Percentiles rank a stretch among this genome's conserved stretches.
These are phyloP conservation scores for Hyaloscypha variabilis DNA, from an alignment of 495 filamentous ascomycete genomes.

Conservation along the genomic window DNA sequence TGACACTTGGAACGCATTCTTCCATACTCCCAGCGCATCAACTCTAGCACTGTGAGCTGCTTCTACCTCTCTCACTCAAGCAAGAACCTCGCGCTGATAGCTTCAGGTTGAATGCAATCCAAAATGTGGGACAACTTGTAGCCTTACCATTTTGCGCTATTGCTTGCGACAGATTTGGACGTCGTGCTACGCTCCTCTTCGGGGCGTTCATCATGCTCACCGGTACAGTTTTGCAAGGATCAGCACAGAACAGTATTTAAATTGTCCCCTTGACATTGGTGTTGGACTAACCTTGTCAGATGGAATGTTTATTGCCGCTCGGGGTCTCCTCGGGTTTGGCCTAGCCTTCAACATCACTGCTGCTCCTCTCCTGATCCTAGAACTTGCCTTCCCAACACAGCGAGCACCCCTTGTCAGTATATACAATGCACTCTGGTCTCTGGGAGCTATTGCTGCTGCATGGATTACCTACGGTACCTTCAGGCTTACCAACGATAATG, in stretches of 20 bases:
- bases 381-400: constrained; percentile 18
- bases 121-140: constrained; percentile 24
- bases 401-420: constrained; percentile 9
- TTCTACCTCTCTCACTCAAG: background rate
- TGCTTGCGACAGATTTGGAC: constrained; percentile 24
- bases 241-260: constrained; percentile 22
- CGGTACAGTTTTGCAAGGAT: constrained; percentile 23
- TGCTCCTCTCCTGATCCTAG: constrained; percentile 13
- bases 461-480: constrained; percentile 55
- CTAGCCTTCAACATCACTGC: constrained; percentile 12
- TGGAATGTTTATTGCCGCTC: constrained; percentile 23
- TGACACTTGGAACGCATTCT: constrained; percentile 22
- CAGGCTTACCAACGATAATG: constrained; percentile 46
- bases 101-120: constrained; percentile 25
- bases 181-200: constrained; percentile 16
- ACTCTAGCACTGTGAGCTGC: constrained; percentile 19
- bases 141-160: constrained; percentile 23
- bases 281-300: background rate
- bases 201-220: constrained; percentile 22
- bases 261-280: background rate
- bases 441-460: constrained; percentile 40
- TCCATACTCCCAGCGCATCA: constrained; percentile 19
- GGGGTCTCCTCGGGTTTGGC: constrained; percentile 11
- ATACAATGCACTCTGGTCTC: constrained; percentile 11
- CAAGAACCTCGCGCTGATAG: background rate